Conservation (phyloP, 1,284 basidiomycete species). For the Tylopilus orsonianus region DNA sequence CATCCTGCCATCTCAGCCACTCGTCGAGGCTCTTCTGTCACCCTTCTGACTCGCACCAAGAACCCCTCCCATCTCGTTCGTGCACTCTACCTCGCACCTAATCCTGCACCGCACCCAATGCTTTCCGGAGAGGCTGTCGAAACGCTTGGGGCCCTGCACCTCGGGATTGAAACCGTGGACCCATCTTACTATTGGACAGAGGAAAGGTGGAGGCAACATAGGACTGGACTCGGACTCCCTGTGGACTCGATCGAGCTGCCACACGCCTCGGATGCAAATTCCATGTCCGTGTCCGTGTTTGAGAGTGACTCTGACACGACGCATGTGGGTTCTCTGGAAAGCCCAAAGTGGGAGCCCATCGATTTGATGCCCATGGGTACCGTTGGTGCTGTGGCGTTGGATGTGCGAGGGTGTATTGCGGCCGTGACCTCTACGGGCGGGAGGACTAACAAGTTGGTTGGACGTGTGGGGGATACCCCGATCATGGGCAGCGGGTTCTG, state of each 20-base stretch:
- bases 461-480: slow-evolving; percentile 80
- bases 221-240: slow-evolving; percentile 67
- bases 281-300: neutral
- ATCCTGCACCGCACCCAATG: slow-evolving; percentile 62
- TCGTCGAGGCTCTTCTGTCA: slow-evolving; percentile 62
- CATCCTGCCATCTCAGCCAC: slow-evolving; percentile 57
- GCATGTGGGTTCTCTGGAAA: slow-evolving; percentile 10
- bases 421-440: slow-evolving; percentile 79
- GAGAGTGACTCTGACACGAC: slow-evolving; percentile 14
- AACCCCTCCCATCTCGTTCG: slow-evolving; percentile 76
- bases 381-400: slow-evolving; percentile 81
- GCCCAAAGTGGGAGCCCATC: slow-evolving; percentile 35
- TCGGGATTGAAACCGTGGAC: slow-evolving; percentile 62
- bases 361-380: slow-evolving; percentile 74
- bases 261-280: slow-evolving; percentile 3
- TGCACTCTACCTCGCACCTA: slow-evolving; percentile 65
- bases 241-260: slow-evolving; percentile 53
- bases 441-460: slow-evolving; percentile 78
- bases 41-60: slow-evolving; percentile 63
- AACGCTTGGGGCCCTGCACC: slow-evolving; percentile 45
- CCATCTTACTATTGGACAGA: slow-evolving; percentile 77
- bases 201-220: slow-evolving; percentile 71
- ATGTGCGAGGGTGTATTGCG: slow-evolving; percentile 69
- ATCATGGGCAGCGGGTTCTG: slow-evolving; percentile 77
- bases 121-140: slow-evolving; percentile 69